Conservation (phyloP, 2,329 filamentous ascomycete species). For the Aspergillus texensis region DNA sequence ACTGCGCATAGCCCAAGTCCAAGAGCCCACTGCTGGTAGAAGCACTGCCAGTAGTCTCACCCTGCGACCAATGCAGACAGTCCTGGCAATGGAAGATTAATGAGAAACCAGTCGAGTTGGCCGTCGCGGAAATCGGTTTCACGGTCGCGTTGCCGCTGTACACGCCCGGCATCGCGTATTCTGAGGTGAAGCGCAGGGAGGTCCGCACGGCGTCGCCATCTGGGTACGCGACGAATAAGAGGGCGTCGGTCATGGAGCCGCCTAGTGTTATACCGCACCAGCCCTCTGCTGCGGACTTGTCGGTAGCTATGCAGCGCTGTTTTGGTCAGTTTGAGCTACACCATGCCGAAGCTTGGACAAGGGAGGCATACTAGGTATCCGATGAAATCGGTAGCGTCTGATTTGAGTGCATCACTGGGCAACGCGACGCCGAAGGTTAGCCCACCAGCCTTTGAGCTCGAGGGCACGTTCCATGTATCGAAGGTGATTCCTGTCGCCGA, state of each 20-base stretch:
- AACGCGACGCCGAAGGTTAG: constrained; percentile 11
- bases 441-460: background rate
- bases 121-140: constrained; percentile 59
- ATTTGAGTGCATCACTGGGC: constrained; percentile 3
- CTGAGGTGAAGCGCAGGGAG: constrained; percentile 25
- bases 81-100: constrained; percentile 65
- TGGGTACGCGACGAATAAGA: constrained; percentile 1
- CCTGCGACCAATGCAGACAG: constrained; percentile 57
- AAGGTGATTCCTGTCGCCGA: background rate
- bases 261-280: constrained; percentile 11
- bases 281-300: background rate
- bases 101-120: constrained; percentile 62
- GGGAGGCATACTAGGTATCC: constrained; percentile 7
- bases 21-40: constrained; percentile 49
- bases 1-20: constrained; percentile 60
- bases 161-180: constrained; percentile 59
- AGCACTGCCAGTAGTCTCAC: constrained; percentile 46
- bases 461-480: constrained; percentile 1
- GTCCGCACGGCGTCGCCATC: constrained; percentile 1
- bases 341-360: background rate
- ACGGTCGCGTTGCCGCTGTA: constrained; percentile 65
- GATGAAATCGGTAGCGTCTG: constrained; percentile 11
- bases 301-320: background rate
- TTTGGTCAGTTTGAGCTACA: background rate
- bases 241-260: constrained; percentile 7